Evolutionary conservation across 2,329 filamentous ascomycete genomes (phyloP), one percentile per base, ranked within the genome.

Genomic region (Didymella sp.): DNA sequence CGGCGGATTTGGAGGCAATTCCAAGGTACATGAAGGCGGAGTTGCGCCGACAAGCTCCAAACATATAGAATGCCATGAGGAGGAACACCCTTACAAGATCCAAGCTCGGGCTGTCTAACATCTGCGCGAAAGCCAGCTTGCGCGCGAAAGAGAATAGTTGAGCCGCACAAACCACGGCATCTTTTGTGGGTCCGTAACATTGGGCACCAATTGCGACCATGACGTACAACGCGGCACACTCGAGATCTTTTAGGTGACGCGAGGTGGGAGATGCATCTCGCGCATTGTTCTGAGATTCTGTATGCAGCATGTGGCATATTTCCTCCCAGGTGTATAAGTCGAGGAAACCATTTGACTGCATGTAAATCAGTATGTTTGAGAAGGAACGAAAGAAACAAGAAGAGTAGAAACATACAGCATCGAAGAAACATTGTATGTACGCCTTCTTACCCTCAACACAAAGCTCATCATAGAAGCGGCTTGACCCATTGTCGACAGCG

Each of bases 1-100:
- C 81, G 0, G 85, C 85, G 0, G 85, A 82, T 50, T 84, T 81
- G 0, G 82, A 78, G 1, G 85, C 85, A 8, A 87, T 81, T 0
- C 85, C 85, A 2, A 88, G 69, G 52, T 87, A 87, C 82, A 88
- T 86, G 50, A 86, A 88, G 0, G 85, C 85, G 0, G 85, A 79
- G 53, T 87, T 87, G 8, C 84, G 77, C 28, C 83, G 82, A 49
- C 84, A 87, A 4, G 82, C 82, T 0, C 82, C 84, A 3, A 85
- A 77, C 79, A 86, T 83, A 61, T 85, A 87, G 59, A 85, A 85
- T 0, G 84, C 79, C 80, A 87, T 83, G 15, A 86, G 73, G 0
- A 85, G 69, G 58, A 85, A 87, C 0, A 77, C 73, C 15, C 81
- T 75, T 4, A 84, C 79, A 64, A 85, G 75, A 44, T 83, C 77